Conservation (phyloP, 441 rosid genomes). For the Populus hybrid region DNA sequence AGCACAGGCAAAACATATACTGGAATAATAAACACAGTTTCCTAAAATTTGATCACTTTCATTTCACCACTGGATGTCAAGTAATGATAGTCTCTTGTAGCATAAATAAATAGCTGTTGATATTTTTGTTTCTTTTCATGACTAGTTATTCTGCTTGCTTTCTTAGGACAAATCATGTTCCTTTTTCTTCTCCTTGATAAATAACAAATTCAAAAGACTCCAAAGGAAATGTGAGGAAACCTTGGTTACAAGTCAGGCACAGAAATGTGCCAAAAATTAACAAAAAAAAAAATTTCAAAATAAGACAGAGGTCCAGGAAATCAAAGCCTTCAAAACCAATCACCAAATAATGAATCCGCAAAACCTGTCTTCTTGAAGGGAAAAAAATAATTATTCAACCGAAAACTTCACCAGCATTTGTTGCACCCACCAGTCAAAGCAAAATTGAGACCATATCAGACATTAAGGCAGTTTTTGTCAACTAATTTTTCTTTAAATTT, state of each 20-base stretch:
- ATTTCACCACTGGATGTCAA: background rate
- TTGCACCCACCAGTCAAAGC: background rate
- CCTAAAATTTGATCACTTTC: background rate
- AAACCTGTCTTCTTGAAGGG: background rate
- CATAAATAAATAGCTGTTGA: background rate
- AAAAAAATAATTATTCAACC: background rate
- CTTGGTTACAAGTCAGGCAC: background rate
- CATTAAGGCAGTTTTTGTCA: background rate
- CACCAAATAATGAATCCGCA: background rate
- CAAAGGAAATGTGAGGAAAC: background rate
- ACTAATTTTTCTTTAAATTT: background rate
- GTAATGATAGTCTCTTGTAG: background rate
- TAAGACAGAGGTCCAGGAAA: background rate
- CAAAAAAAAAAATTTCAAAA: background rate
- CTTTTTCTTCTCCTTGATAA: background rate
- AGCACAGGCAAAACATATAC: background rate
- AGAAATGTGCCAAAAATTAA: background rate
- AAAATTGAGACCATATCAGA: background rate
- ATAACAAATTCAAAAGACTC: background rate
- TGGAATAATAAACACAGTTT: background rate
- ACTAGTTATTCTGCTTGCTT: background rate
- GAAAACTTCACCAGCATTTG: slow-evolving; percentile 1
- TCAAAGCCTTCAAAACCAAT: background rate
- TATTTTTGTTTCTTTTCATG: background rate
- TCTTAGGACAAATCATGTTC: background rate